Percentiles rank a stretch among this genome's conserved stretches.
Conservation (phyloP, 148 eudicot genomes). For the Dianthus caryophyllus region DNA sequence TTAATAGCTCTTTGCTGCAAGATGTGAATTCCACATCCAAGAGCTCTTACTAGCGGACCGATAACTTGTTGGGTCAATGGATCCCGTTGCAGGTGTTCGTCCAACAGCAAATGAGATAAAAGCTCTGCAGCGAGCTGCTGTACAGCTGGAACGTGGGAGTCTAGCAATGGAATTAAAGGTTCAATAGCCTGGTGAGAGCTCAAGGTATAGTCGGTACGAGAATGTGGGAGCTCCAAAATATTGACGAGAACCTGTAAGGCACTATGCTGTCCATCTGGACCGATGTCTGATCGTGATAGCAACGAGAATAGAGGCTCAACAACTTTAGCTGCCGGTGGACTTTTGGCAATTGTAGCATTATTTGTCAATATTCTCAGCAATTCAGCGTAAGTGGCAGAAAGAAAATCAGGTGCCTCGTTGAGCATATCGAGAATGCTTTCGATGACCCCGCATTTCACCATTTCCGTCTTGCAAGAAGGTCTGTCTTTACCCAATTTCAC, state of each 20-base stretch:
- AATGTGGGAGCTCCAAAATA: conserved; percentile 82
- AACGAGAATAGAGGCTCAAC: conserved; percentile 79
- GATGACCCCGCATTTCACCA: conserved; percentile 92
- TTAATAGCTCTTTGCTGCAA: conserved; percentile 87
- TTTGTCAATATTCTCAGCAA: conserved; percentile 86
- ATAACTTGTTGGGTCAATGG: conserved; percentile 70
- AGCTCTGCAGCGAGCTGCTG: conserved; percentile 95
- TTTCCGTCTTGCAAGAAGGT: conserved; percentile 94
- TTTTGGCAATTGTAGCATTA: conserved; percentile 88
- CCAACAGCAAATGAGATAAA: conserved; percentile 71
- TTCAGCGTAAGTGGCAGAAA: conserved; percentile 83
- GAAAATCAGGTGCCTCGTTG: conserved; percentile 93
- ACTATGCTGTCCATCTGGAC: conserved; percentile 96
- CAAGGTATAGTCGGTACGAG: conserved; percentile 66
- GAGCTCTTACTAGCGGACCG: conserved; percentile 76
- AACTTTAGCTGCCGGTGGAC: conserved; percentile 87
- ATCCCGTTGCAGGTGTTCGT: conserved; percentile 87
- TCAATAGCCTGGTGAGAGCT: conserved; percentile 82
- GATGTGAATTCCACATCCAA: conserved; percentile 75
- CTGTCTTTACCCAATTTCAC: conserved; percentile 97
- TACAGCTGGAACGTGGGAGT: conserved; percentile 73
- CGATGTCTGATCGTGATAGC: conserved; percentile 72
- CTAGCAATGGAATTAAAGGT: conserved; percentile 81
- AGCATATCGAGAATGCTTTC: conserved; percentile 83
- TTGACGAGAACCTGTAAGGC: conserved; percentile 90